Evolutionary conservation across 805 yeast species (phyloP).

Genomic region (Yarrowia porcina): DNA sequence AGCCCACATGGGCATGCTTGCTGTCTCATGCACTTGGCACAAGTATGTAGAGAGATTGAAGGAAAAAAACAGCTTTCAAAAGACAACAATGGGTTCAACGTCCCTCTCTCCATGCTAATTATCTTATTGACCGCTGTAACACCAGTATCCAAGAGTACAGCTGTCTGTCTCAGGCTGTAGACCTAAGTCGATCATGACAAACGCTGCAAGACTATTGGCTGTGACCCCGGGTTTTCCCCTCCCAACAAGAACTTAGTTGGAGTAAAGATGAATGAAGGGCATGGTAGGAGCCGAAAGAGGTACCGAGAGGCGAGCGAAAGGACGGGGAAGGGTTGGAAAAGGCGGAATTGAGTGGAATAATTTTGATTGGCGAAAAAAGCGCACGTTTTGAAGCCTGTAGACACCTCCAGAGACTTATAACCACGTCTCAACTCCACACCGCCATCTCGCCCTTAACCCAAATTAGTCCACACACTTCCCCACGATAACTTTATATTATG

Average conservation of each 20-base stretch:
- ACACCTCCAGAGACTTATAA: too few relatives aligned
- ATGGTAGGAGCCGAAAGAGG: neutral
- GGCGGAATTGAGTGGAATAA: neutral
- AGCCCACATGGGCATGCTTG: conserved; percentile 4
- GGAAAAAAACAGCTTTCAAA: neutral
- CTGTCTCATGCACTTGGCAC: neutral
- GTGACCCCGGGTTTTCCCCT: conserved; percentile 24
- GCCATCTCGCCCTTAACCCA: conserved; percentile 16
- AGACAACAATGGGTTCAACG: neutral
- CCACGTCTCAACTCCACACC: neutral
- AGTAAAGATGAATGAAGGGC: neutral
- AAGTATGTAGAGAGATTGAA: neutral
- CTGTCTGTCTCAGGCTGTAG: conserved; percentile 17
- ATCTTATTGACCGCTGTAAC: neutral
- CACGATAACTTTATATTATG: conserved; percentile 14
- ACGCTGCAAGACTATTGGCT: conserved; percentile 17
- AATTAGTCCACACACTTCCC: conserved; percentile 12
- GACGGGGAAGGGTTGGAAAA: too few relatives aligned
- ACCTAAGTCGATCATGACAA: conserved; percentile 20
- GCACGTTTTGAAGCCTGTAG: neutral
- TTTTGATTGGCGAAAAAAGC: neutral
- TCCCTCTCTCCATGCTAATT: neutral
- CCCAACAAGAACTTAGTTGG: conserved; percentile 21
- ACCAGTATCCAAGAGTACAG: neutral
- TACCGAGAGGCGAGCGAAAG: neutral